Percentiles rank a stretch among this genome's conserved stretches.
phyloP scores from a whole-genome alignment of 1,284 basidiomycete species.

The Cerrena zonata region DNA sequence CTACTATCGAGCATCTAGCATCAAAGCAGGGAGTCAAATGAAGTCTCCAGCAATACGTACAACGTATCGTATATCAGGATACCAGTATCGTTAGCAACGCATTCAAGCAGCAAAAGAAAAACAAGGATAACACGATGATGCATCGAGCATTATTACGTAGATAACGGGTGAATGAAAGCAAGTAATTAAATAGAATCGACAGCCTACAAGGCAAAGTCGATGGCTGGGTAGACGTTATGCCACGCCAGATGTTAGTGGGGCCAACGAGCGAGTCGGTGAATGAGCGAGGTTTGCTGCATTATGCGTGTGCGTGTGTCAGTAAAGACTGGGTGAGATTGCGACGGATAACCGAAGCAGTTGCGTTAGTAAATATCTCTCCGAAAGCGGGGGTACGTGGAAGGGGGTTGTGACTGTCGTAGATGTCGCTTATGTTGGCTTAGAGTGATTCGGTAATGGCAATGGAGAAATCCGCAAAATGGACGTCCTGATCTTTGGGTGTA shows the following conservation, averaged over 20 bases:
- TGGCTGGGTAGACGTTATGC: neutral
- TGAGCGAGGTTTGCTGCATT: neutral
- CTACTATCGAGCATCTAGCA: neutral
- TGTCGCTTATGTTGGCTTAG: conserved; percentile 3
- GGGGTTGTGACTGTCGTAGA: neutral
- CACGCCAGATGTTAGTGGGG: neutral
- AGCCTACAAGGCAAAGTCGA: neutral
- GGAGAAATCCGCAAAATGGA: conserved; percentile 60
- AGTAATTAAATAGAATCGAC: neutral
- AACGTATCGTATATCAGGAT: neutral
- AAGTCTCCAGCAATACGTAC: neutral
- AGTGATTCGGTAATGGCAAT: conserved; percentile 18
- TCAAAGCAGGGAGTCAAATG: neutral
- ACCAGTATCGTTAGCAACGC: neutral
- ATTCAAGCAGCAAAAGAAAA: neutral
- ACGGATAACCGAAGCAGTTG: neutral
- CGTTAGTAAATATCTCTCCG: neutral
- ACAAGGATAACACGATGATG: neutral
- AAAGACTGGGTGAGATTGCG: neutral
- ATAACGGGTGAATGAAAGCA: neutral
- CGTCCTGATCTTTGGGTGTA: conserved; percentile 48
- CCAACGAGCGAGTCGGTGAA: neutral
- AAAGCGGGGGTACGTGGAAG: neutral
- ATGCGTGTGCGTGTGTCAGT: neutral
- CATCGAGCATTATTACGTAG: neutral